phyloP scores from a whole-genome alignment of 805 yeast genomes.

The Candida awuae region DNA sequence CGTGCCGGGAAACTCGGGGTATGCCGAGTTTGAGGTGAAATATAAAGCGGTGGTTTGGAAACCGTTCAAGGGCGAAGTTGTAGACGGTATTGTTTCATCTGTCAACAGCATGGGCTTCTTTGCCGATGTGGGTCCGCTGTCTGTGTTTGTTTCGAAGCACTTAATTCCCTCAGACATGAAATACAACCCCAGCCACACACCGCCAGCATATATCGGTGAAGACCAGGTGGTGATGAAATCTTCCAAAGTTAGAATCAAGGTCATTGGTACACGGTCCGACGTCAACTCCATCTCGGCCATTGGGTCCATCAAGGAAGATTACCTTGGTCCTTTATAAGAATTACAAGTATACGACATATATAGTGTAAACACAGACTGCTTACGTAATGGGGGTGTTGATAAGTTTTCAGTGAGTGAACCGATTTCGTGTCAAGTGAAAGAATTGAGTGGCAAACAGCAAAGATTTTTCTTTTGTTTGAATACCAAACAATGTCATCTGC shows the following conservation, averaged over 20 bases:
- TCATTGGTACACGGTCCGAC: slow-evolving; percentile 95
- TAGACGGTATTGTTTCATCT: slow-evolving; percentile 90
- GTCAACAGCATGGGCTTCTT: slow-evolving; percentile 94
- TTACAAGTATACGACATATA: background rate
- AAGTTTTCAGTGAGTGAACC: too few relatives aligned
- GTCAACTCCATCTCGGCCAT: slow-evolving; percentile 96
- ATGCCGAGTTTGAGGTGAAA: slow-evolving; percentile 93
- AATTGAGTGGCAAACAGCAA: too few relatives aligned
- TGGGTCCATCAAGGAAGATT: slow-evolving; percentile 97
- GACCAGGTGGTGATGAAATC: slow-evolving; percentile 95
- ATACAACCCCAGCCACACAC: slow-evolving; percentile 91
- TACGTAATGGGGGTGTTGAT: too few relatives aligned
- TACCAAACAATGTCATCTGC: slow-evolving; percentile 31
- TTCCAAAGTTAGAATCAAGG: slow-evolving; percentile 85
- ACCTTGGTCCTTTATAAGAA: slow-evolving; percentile 67
- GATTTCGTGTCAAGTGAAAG: too few relatives aligned
- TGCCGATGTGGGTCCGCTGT: slow-evolving; percentile 95
- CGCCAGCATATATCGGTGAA: slow-evolving; percentile 95
- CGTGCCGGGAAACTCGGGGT: slow-evolving; percentile 76
- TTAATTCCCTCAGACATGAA: slow-evolving; percentile 90
- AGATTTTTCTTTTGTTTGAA: too few relatives aligned
- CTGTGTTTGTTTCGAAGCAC: slow-evolving; percentile 91
- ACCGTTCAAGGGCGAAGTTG: slow-evolving; percentile 98
- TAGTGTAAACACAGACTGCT: background rate
- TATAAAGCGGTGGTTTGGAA: slow-evolving; percentile 97